Evolutionary conservation across 2,329 filamentous ascomycete genomes (phyloP), one percentile per base, ranked within the genome.

Genomic region (Fusarium albidum): DNA sequence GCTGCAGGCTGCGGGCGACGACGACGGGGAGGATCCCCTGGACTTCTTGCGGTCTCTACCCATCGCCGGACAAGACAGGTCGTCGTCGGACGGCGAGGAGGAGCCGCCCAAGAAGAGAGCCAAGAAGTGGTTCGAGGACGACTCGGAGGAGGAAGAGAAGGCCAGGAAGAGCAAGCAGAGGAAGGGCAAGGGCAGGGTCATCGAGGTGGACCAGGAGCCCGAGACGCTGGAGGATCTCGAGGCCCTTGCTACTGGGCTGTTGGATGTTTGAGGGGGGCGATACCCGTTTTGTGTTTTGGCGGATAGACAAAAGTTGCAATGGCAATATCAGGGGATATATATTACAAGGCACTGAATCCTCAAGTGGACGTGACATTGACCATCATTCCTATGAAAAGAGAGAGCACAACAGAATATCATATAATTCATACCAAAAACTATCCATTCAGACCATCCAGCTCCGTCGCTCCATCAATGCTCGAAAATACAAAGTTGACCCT

Each of bases 91-190:
- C 6, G 68, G 72, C 29, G 71, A 59, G 21, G 14, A 71, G 13
- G 66, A 73, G 71, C 77, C 77, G 41, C 79, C 81, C 14, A 75
- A 73, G 66, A 75, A 75, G 80, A 87, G 84, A 72, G 78, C 82
- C 54, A 91, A 89, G 84, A 92, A 92, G 74, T 91, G 88, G 88
- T 92, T 92, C 76, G 80, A 92, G 71, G 83, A 87, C 54, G 86
- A 87, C 54, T 82, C 81, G 3, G 90, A 91, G 70, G 75, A 77
- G 46, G 74, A 91, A 69, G 75, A 77, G 46, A 74, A 73, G 41
- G 69, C 69, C 42, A 66, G 66, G 42, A 68, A 69, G 55, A 72
- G 72, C 65, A 75, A 73, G 62, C 69, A 57, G 47, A 78, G 75
- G 69, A 75, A 74, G 66, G 70, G 71, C 50, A 77, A 74, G 67